phyloP scores from a whole-genome alignment of 345 rosid species.

The Psidium guajava region DNA sequence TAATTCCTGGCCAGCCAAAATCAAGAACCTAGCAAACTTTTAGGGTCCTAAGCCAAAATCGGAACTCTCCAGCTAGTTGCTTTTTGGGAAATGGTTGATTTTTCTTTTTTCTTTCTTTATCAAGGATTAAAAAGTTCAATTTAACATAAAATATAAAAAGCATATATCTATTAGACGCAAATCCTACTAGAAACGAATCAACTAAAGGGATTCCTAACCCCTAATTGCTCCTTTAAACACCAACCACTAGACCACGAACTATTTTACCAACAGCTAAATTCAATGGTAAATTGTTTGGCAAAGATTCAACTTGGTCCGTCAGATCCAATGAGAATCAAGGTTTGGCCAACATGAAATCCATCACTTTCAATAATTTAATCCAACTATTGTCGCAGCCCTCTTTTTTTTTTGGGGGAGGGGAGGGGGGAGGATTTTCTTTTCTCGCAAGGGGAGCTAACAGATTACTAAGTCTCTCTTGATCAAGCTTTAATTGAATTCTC shows the following conservation, averaged over 20 bases:
- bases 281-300: not conserved
- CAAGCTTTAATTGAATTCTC: too few species aligned
- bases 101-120: too few species aligned
- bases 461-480: too few species aligned
- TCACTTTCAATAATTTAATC: not conserved
- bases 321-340: not conserved
- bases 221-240: not conserved
- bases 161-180: too few species aligned
- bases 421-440: too few species aligned
- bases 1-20: not conserved
- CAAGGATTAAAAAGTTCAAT: too few species aligned
- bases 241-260: not conserved
- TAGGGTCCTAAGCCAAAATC: not conserved
- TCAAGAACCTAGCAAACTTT: not conserved
- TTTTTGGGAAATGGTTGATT: too few species aligned
- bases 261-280: not conserved
- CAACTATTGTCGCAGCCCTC: too few species aligned
- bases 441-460: too few species aligned
- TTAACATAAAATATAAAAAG: too few species aligned
- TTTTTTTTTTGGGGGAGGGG: too few species aligned
- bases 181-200: not conserved
- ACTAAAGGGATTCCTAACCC: not conserved
- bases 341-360: not conserved
- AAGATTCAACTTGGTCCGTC: not conserved
- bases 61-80: not conserved